phyloP scores from a whole-genome alignment of 805 yeast species.

The Suhomyces faveliae region DNA sequence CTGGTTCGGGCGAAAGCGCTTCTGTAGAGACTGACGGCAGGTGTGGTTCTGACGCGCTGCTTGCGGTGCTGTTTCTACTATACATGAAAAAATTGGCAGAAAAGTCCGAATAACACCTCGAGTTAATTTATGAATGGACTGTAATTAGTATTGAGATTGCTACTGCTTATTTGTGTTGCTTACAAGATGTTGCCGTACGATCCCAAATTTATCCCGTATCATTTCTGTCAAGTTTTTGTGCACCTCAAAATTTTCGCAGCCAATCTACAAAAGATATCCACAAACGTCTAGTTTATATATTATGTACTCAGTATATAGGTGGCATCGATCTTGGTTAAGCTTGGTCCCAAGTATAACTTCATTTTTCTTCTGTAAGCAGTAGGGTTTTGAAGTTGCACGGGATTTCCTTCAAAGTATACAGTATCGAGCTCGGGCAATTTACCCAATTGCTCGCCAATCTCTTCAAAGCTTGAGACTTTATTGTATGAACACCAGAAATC shows the following conservation, averaged over 20 bases:
- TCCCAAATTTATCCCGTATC: not conserved
- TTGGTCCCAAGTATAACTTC: conserved; percentile 66
- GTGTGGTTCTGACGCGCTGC: not conserved
- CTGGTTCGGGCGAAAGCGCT: not conserved
- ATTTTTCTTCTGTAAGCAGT: conserved; percentile 85
- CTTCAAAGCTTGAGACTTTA: conserved; percentile 62
- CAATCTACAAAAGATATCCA: not conserved
- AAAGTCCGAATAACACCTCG: not conserved
- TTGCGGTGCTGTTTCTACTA: not conserved
- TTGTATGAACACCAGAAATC: conserved; percentile 94
- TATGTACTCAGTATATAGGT: conserved; percentile 48
- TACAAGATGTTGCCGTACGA: not conserved
- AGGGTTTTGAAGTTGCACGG: conserved; percentile 69
- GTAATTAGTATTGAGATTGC: not conserved
- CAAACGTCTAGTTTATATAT: not conserved
- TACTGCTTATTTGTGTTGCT: not conserved
- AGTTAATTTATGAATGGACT: not conserved
- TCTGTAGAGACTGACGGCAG: not conserved
- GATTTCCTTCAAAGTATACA: conserved; percentile 92
- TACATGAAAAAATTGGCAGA: not conserved
- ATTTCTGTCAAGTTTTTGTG: not conserved
- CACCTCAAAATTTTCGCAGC: conserved; percentile 1
- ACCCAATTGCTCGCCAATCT: conserved; percentile 64
- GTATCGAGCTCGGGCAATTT: conserved; percentile 68
- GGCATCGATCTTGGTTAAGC: conserved; percentile 86